These are phyloP conservation scores for Apiospora aurea DNA, from an alignment of 2,329 filamentous ascomycete genomes.

Conservation along the genomic window DNA sequence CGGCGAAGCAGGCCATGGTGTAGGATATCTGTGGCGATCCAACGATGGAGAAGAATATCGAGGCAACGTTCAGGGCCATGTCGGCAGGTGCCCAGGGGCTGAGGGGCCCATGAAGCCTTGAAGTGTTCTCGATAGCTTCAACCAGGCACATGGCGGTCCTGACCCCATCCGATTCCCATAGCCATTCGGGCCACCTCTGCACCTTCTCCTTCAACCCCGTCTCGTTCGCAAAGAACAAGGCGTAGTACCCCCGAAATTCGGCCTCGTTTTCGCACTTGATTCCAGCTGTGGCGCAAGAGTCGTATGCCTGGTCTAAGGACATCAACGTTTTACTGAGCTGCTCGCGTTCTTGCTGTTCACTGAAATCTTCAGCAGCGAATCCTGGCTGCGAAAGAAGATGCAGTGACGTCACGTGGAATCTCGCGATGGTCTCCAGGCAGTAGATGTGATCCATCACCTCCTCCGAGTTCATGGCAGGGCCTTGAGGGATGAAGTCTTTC, in stretches of 20 bases:
- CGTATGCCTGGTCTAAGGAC: constrained; percentile 71
- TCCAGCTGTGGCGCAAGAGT: constrained; percentile 66
- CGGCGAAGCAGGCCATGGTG: constrained; percentile 73
- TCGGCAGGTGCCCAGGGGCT: constrained; percentile 56
- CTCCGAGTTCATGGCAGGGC: constrained; percentile 61
- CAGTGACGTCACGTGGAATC: constrained; percentile 71
- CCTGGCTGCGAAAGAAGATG: constrained; percentile 67
- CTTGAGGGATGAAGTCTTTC: constrained; percentile 72
- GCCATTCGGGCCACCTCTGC: constrained; percentile 61
- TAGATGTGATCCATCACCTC: constrained; percentile 68
- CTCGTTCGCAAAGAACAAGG: constrained; percentile 67
- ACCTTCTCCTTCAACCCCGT: constrained; percentile 63
- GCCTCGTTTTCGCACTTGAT: constrained; percentile 67
- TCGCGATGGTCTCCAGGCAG: constrained; percentile 69
- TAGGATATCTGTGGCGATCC: constrained; percentile 65
- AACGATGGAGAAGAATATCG: constrained; percentile 67
- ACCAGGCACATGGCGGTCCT: constrained; percentile 67
- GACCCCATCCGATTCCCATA: constrained; percentile 66
- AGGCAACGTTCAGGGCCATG: constrained; percentile 56
- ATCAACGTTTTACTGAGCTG: constrained; percentile 71
- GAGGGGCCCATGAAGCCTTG: constrained; percentile 64
- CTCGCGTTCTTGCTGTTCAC: constrained; percentile 72
- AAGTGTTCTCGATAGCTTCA: constrained; percentile 65
- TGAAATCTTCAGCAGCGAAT: constrained; percentile 65
- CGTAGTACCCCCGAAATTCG: constrained; percentile 71